phyloP scores from a whole-genome alignment of 192 early-diverging fungal species.

The Bifiguratus adelaidae region DNA sequence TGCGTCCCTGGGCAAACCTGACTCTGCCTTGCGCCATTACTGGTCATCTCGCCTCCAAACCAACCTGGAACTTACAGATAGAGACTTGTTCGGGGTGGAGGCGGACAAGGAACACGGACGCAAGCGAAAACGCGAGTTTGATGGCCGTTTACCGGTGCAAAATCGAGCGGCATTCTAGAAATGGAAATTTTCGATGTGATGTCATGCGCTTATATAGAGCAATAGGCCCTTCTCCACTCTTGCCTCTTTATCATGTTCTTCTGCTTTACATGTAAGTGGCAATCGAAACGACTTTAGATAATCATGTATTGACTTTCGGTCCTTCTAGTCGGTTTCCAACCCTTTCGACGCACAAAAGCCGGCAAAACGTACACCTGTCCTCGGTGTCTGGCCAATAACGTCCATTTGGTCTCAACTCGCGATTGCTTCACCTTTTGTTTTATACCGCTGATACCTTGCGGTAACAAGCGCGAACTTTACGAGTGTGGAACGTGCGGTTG shows the following conservation, averaged over 20 bases:
- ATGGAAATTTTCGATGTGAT: too few relatives aligned
- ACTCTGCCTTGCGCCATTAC: too few relatives aligned
- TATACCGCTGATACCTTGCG: slow-evolving; percentile 21
- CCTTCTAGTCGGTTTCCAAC: slow-evolving; percentile 16
- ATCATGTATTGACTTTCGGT: background rate
- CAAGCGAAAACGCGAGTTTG: too few relatives aligned
- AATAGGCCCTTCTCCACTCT: background rate
- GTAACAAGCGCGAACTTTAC: slow-evolving; percentile 10
- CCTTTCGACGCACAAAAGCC: slow-evolving; percentile 8
- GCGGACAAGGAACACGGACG: too few relatives aligned
- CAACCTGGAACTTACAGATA: too few relatives aligned
- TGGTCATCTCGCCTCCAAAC: too few relatives aligned
- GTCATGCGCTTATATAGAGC: background rate
- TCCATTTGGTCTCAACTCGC: slow-evolving; percentile 11
- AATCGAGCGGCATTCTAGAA: too few relatives aligned
- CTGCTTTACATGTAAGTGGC: slow-evolving; percentile 20
- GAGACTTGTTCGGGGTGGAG: too few relatives aligned
- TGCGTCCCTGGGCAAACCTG: too few relatives aligned
- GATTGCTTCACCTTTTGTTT: slow-evolving; percentile 25
- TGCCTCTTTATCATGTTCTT: slow-evolving; percentile 13
- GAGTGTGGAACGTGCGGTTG: slow-evolving; percentile 22
- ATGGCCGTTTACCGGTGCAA: too few relatives aligned
- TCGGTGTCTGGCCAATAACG: slow-evolving; percentile 13
- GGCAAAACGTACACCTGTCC: slow-evolving; percentile 13
- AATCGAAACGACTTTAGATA: background rate